A percentile compares a stretch with the other conserved stretches of the same genome.
phyloP scores from a whole-genome alignment of 805 yeast species.

The Lachancea nothofagi region DNA sequence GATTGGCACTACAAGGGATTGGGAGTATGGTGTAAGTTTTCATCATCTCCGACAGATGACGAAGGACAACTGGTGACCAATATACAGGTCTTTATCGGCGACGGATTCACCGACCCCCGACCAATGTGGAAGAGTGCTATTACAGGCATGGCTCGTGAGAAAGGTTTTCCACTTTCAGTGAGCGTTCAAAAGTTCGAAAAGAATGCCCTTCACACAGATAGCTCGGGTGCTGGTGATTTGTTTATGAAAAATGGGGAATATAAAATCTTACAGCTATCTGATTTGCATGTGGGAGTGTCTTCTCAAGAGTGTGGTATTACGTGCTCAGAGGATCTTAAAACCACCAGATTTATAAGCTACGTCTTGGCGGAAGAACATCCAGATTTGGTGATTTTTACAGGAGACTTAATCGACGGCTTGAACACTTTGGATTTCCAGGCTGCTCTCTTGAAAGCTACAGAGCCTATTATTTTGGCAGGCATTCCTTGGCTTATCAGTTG shows the following conservation, averaged over 20 bases:
- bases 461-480: conserved; percentile 46
- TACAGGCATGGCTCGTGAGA: conserved; percentile 13
- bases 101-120: conserved; percentile 53
- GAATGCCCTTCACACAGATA: background rate
- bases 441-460: conserved; percentile 51
- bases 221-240: background rate
- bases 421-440: conserved; percentile 57
- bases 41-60: conserved; percentile 28
- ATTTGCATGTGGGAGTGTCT: conserved; percentile 58
- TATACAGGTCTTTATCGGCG: conserved; percentile 49
- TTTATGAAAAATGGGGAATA: background rate
- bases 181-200: conserved; percentile 3
- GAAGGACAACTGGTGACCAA: conserved; percentile 38
- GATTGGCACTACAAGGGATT: conserved; percentile 42
- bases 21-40: conserved; percentile 55
- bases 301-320: conserved; percentile 30
- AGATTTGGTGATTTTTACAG: conserved; percentile 58
- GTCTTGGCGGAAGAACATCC: conserved; percentile 54
- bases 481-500: conserved; percentile 58
- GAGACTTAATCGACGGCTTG: conserved; percentile 55
- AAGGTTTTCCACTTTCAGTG: conserved; percentile 2
- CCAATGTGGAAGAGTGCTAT: conserved; percentile 44
- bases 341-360: conserved; percentile 44
- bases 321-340: conserved; percentile 51
- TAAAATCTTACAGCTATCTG: conserved; percentile 62